Evolutionary conservation across 169 alveolate genomes (phyloP), one percentile per base, ranked within the genome.

Genomic region (Plasmodium relictum): DNA sequence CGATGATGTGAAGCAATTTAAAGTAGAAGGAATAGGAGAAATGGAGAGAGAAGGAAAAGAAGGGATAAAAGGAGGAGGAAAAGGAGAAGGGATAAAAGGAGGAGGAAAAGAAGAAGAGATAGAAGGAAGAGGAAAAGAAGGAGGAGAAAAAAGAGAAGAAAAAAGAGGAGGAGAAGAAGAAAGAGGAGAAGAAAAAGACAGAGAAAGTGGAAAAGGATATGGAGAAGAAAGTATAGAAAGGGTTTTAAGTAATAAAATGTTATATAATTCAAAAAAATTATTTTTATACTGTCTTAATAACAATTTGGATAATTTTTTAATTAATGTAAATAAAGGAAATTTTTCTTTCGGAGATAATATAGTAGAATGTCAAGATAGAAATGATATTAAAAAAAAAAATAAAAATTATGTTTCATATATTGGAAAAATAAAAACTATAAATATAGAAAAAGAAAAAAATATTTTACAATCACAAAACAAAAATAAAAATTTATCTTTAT

Each of bases 261-360:
- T 8, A 48, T 68, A 62, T 26, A 44, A 31, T 44, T 80, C 52
- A 45, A 69, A 80, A 59, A n/a, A 48, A 1, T 0, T 80, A 31
- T 80, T 80, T 61, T 45, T 80, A 68, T 54, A 56, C 12, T 69
- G 71, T 54, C 22, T 80, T 68, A 80, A 80, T 58, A 56, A 63
- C 16, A 58, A 72, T 48, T 37, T 80, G 63, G 70, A 80, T 39
- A 24, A 8, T 9, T 44, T 66, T 56, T 62, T 80, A 18, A 18
- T 68, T 18, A 80, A 37, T 16, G 90, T 61, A 54, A 24, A 59
- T 59, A 26, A 4, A 22, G 78, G 31, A 12, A 37, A 80, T 52
- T n/a, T 68, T 22, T 44, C 52, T 22, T 22, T 22, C 14, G 56
- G 16, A 44, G 37, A 24, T 52, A 70, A 56, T 3, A 37, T 0